Conservation (phyloP, 2,329 filamentous ascomycete species). For the Capronia epimyces region DNA sequence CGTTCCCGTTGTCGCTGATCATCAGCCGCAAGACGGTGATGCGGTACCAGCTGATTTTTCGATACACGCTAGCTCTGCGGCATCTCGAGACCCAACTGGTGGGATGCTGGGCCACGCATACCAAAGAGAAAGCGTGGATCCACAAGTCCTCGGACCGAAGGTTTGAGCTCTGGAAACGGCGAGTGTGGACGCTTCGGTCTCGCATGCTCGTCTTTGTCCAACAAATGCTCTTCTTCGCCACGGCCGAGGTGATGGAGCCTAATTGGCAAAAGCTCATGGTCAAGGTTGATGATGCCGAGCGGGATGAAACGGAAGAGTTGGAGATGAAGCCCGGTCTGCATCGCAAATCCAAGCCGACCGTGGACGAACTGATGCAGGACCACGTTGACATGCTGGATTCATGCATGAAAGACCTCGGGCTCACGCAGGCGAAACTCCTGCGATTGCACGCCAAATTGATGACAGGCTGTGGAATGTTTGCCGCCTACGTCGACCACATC, state of each 20-base stretch:
- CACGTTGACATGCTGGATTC: slow-evolving; percentile 98
- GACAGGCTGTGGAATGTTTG: slow-evolving; percentile 92
- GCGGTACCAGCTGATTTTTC: slow-evolving; percentile 91
- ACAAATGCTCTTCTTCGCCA: slow-evolving; percentile 94
- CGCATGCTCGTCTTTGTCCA: slow-evolving; percentile 97
- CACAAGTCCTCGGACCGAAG: slow-evolving; percentile 67
- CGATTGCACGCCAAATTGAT: slow-evolving; percentile 96
- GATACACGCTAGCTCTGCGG: slow-evolving; percentile 82
- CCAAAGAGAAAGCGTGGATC: slow-evolving; percentile 72
- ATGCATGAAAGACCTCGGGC: slow-evolving; percentile 97
- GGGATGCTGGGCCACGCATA: slow-evolving; percentile 85
- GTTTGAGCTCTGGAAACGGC: slow-evolving; percentile 86
- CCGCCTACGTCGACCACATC: slow-evolving; percentile 79
- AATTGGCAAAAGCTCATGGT: slow-evolving; percentile 95
- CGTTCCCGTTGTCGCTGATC: slow-evolving; percentile 90
- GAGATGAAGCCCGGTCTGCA: slow-evolving; percentile 27
- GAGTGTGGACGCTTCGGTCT: slow-evolving; percentile 83
- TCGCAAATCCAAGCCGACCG: slow-evolving; percentile 59
- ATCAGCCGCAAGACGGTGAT: slow-evolving; percentile 96
- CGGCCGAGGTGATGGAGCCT: slow-evolving; percentile 92
- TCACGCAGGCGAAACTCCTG: slow-evolving; percentile 91
- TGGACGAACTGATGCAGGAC: slow-evolving; percentile 97
- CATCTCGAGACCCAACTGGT: slow-evolving; percentile 85
- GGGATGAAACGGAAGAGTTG: slow-evolving; percentile 7
- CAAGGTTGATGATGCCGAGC: slow-evolving; percentile 59